These are phyloP conservation scores for Cenchrus americanus DNA, from an alignment of 176 grass and related monocot species.

Conservation along the genomic window DNA sequence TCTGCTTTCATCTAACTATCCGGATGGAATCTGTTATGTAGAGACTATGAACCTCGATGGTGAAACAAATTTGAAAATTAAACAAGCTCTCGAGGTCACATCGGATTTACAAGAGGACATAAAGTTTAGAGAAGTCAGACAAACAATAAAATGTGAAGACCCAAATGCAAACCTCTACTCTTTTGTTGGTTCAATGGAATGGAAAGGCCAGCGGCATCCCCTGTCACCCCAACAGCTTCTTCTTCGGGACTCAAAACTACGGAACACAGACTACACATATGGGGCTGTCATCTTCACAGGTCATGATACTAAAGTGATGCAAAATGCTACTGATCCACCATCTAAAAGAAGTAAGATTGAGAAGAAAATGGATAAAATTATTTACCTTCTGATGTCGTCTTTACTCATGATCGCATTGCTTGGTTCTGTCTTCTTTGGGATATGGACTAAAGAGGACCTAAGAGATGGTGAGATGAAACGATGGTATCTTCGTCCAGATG, in stretches of 20 bases:
- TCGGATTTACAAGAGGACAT: slow-evolving; percentile 66
- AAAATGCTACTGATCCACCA: slow-evolving; percentile 90
- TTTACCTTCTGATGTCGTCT: slow-evolving; percentile 78
- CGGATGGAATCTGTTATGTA: slow-evolving; percentile 95
- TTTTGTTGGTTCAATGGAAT: slow-evolving; percentile 90
- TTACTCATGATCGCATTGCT: slow-evolving; percentile 73
- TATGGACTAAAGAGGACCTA: slow-evolving; percentile 81
- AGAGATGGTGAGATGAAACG: slow-evolving; percentile 63
- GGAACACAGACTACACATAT: slow-evolving; percentile 94
- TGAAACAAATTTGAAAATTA: slow-evolving; percentile 99
- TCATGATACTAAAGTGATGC: slow-evolving; percentile 96
- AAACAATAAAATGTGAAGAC: slow-evolving; percentile 84
- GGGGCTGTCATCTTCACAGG: slow-evolving; percentile 94
- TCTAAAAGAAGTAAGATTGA: slow-evolving; percentile 98
- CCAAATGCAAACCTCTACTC: slow-evolving; percentile 96
- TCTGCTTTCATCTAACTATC: slow-evolving; percentile 95
- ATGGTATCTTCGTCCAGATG: slow-evolving; percentile 92
- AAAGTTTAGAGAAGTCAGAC: slow-evolving; percentile 58
- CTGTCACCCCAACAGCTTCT: slow-evolving; percentile 87
- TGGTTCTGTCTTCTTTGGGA: slow-evolving; percentile 90
- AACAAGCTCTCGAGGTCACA: slow-evolving; percentile 83
- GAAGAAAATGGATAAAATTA: slow-evolving; percentile 87
- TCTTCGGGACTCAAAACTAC: slow-evolving; percentile 90
- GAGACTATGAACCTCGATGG: slow-evolving; percentile 99
- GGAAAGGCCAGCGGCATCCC: slow-evolving; percentile 50